Base-by-base conservation (phyloP, 306 rosid species). In the Vigna mungo region DNA sequence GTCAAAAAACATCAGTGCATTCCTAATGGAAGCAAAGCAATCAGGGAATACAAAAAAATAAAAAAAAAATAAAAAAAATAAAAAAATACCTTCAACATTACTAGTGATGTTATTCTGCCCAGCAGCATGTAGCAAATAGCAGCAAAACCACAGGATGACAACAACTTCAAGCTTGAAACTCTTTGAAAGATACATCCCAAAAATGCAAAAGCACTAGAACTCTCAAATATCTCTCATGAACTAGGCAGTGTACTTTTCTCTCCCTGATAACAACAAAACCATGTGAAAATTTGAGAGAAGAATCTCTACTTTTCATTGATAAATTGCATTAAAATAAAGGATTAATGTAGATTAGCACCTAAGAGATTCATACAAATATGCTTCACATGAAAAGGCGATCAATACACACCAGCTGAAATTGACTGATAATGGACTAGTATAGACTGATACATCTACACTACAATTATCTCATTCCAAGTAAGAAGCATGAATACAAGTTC, bases 11-110 rank as follows among this genome's bases (percentile, higher is more conserved):
- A 27, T 17, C 30, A 78, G 61, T 48, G 59, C 71, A 68, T 46
- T 41, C 71, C 11, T 15, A 49, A 71, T 15, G 55, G 60, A 23
- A 68, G 7, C 64, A 75, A 77, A 68, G 20, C 25, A 72, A 75
- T 23, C 17, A 41, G 43, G 25, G 63, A 74, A 83, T 69, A 73
- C 36, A 69, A 62, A 59, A 58, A 59, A 17, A 67, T 7, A 46
- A 4, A 8, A n/a, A 2, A 69, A 62, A 59, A 58, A 59, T 15
- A 67, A 9, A 67, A 9, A 46, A 4, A 5, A n/a, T n/a, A 72
- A 25, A 32, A 25, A 46, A 67, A 72, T 75, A 92, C 98, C 97
- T 92, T 95, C 98, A 3, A 12, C 60, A 6, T 87, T 85, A 18
- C 77, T 1, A 7, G 93, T 90, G 37, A 72, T 60, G 41, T n/a